A percentile compares a stretch with the other conserved stretches of the same genome.
Conservation (phyloP, 768 basidiomycete species). For the Pulveroboletus sp. region DNA sequence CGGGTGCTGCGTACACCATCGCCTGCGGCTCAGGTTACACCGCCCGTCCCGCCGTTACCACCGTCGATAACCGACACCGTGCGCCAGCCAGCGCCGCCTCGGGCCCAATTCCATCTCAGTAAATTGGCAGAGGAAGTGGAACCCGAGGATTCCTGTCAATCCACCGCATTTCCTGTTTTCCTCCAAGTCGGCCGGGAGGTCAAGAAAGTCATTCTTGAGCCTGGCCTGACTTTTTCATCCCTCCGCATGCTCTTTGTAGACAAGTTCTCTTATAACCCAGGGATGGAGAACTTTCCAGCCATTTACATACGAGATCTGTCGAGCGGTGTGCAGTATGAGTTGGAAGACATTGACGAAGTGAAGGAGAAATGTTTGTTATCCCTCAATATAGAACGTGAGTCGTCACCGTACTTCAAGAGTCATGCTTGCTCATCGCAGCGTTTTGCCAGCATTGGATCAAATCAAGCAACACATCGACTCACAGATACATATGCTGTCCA, state of each 20-base stretch:
- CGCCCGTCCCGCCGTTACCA: slow-evolving; percentile 47
- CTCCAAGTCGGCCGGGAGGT: slow-evolving; percentile 88
- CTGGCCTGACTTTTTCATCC: slow-evolving; percentile 63
- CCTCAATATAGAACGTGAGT: slow-evolving; percentile 94
- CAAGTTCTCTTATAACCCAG: slow-evolving; percentile 90
- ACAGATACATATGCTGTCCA: slow-evolving; percentile 79
- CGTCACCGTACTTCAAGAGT: not conserved
- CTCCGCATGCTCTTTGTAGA: slow-evolving; percentile 89
- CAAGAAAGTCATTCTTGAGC: slow-evolving; percentile 76
- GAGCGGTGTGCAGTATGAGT: slow-evolving; percentile 90
- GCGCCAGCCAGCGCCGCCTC: slow-evolving; percentile 7
- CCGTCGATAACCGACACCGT: slow-evolving; percentile 41
- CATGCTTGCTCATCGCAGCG: slow-evolving; percentile 4
- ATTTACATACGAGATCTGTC: slow-evolving; percentile 93
- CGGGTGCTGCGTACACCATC: slow-evolving; percentile 37
- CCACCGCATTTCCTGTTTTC: slow-evolving; percentile 61
- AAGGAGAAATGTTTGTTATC: slow-evolving; percentile 84
- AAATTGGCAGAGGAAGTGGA: slow-evolving; percentile 20
- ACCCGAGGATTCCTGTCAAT: slow-evolving; percentile 12
- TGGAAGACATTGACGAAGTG: slow-evolving; percentile 92
- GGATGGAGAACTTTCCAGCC: slow-evolving; percentile 87
- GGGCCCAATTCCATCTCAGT: slow-evolving; percentile 5
- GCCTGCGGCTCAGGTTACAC: slow-evolving; percentile 20
- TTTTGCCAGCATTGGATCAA: slow-evolving; percentile 80
- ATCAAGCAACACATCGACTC: slow-evolving; percentile 97